These are phyloP conservation scores for Phytophthora palmivora DNA, from an alignment of 352 stramenopile species.

Conservation along the genomic window DNA sequence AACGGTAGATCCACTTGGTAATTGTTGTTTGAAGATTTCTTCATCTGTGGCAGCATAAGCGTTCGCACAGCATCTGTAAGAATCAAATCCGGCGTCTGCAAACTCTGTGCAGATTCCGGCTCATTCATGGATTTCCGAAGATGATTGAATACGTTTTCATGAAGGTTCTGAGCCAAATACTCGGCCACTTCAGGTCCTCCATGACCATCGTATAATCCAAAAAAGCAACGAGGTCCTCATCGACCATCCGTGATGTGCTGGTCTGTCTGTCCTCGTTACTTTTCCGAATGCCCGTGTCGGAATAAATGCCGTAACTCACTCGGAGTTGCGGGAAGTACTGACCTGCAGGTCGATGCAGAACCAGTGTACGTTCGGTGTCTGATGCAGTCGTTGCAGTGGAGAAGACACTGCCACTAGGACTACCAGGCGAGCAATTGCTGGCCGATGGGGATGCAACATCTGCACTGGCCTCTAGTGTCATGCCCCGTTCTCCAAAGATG, in stretches of 20 bases:
- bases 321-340: constrained; percentile 62
- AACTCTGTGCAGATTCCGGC: constrained; percentile 30
- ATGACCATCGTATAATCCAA: constrained; percentile 89
- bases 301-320: constrained; percentile 76
- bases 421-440: constrained; percentile 57
- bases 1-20: constrained; percentile 80
- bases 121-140: constrained; percentile 41
- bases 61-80: constrained; percentile 44
- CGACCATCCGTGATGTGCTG: constrained; percentile 52
- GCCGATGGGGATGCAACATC: constrained; percentile 23
- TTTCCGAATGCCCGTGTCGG: constrained; percentile 77
- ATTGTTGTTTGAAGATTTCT: constrained; percentile 70
- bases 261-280: constrained; percentile 79
- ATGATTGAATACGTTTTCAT: constrained; percentile 63
- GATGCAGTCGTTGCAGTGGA: constrained; percentile 77
- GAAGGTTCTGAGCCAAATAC: constrained; percentile 67
- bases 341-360: constrained; percentile 50
- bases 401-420: constrained; percentile 71
- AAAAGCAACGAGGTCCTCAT: constrained; percentile 79
- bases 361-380: constrained; percentile 75
- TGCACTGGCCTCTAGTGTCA: constrained; percentile 58
- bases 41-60: constrained; percentile 75
- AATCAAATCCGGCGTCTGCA: constrained; percentile 27
- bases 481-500: constrained; percentile 84
- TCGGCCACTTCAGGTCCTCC: constrained; percentile 73